These are phyloP conservation scores for Imleria badia DNA, from an alignment of 768 basidiomycete species.

Conservation along the genomic window DNA sequence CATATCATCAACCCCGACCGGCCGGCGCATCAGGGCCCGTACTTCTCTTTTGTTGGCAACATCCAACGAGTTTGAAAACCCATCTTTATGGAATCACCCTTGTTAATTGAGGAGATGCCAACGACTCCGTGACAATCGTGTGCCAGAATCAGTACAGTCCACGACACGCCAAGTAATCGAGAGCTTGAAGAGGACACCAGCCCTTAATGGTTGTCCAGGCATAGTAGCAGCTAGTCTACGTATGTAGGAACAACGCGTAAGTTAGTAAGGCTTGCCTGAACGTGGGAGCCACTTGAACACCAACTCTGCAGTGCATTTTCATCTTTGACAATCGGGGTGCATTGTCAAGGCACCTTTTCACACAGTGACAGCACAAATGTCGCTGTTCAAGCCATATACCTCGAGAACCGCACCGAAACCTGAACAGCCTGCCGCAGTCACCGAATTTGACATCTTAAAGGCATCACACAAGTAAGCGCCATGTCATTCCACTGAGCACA, in stretches of 20 bases:
- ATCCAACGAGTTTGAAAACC: no score
- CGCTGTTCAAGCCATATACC: slow-evolving; percentile 16
- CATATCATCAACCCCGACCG: no score
- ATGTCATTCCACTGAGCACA: background rate
- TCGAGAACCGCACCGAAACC: background rate
- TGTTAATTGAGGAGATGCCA: background rate
- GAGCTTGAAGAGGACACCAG: no score
- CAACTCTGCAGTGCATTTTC: background rate
- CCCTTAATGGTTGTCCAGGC: no score
- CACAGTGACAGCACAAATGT: background rate
- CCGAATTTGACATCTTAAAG: slow-evolving; percentile 79
- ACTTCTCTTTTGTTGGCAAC: background rate
- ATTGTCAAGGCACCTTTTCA: no score
- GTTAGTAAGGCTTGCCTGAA: no score
- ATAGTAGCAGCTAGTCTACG: background rate
- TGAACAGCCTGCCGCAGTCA: slow-evolving; percentile 4
- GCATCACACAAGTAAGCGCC: slow-evolving; percentile 60
- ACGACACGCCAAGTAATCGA: no score
- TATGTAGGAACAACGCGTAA: background rate
- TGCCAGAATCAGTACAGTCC: no score
- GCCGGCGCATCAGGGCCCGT: no score
- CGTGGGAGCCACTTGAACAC: background rate
- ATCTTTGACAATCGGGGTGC: no score
- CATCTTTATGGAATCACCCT: background rate
- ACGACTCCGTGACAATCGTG: background rate